Evolutionary conservation across 2,329 filamentous ascomycete species (phyloP).

Genomic region (Aspergillus hortae): DNA sequence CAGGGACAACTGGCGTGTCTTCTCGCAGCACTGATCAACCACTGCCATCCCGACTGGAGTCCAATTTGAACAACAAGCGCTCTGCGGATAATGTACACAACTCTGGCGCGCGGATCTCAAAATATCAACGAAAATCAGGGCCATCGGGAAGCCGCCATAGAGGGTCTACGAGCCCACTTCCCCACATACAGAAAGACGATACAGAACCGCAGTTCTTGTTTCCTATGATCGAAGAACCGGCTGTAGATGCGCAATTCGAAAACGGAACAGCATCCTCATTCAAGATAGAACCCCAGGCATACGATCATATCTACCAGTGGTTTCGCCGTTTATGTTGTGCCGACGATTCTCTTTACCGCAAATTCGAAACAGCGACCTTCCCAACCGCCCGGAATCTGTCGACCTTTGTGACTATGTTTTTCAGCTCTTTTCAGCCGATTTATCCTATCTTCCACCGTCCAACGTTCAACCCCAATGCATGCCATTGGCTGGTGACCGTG

Average conservation of each 20-base stretch:
- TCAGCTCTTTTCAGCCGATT: constrained; percentile 37
- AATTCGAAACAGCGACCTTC: constrained; percentile 31
- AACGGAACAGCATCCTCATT: constrained; percentile 6
- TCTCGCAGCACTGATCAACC: constrained; percentile 18
- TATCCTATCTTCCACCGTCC: constrained; percentile 40
- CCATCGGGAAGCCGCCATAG: constrained; percentile 14
- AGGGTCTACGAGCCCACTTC: constrained; percentile 8
- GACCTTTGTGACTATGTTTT: constrained; percentile 33
- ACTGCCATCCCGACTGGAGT: constrained; percentile 16
- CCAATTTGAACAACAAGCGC: constrained; percentile 17
- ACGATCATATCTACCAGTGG: constrained; percentile 26
- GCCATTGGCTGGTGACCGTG: constrained; percentile 40
- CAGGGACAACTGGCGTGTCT: constrained; percentile 17
- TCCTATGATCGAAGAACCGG: constrained; percentile 15
- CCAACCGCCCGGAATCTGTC: constrained; percentile 24
- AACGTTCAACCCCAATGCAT: constrained; percentile 33
- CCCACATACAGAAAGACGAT: constrained; percentile 11
- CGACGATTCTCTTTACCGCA: constrained; percentile 25
- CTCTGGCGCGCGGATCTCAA: constrained; percentile 22
- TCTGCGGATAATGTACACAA: constrained; percentile 28
- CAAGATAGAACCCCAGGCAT: constrained; percentile 22
- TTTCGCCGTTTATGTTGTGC: constrained; percentile 31
- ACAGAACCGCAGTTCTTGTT: constrained; percentile 21
- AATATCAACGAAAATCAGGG: constrained; percentile 20
- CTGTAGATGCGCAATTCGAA: constrained; percentile 15